Evolutionary conservation across 257 asterid genomes (phyloP), one percentile per base, ranked within the genome.

Genomic region (Rhazya stricta): DNA sequence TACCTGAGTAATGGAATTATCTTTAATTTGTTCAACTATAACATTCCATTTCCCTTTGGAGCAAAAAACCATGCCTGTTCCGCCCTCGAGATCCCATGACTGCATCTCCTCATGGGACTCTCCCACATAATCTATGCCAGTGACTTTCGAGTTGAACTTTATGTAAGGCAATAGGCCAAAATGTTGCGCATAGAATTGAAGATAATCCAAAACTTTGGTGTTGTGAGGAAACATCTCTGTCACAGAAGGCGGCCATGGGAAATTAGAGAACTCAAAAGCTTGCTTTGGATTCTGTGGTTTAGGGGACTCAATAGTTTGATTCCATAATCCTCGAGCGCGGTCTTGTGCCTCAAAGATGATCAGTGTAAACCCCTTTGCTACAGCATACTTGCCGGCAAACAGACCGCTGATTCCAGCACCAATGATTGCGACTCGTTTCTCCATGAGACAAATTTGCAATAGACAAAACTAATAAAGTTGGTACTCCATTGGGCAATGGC

Each of bases 401-500:
- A 89, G 90, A 15, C 96, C 96, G 12, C 91, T 83, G 32, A 86
- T 78, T 70, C 96, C 96, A 32, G 87, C 96, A 32, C 96, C 96
- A 4, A 89, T 73, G 18, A 89, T 86, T 4, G 86, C 91, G 0
- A 89, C 91, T 23, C 88, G 51, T 72, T 84, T 86, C 68, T 83
- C 91, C 96, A 86, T 87, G 21, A 67, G 15, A 6, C 54, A 48
- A 16, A 48, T 13, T 48, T 48, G 54, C 5, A 13, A 2, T 4
- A 15, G 21, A 46, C 53, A n/a, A 46, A 13, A 5, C 5, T 0
- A 6, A 10, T 45, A 13, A 45, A 45, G 12, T 45, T 45, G 16
- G 51, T 45, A 1, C 16, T 45, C n/a, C n/a, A n/a, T n/a, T n/a
- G n/a, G n/a, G n/a, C n/a, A n/a, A n/a, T n/a, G n/a, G n/a, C n/a